Conservation (phyloP, 768 basidiomycete species). For the Lentinula aciculospora region DNA sequence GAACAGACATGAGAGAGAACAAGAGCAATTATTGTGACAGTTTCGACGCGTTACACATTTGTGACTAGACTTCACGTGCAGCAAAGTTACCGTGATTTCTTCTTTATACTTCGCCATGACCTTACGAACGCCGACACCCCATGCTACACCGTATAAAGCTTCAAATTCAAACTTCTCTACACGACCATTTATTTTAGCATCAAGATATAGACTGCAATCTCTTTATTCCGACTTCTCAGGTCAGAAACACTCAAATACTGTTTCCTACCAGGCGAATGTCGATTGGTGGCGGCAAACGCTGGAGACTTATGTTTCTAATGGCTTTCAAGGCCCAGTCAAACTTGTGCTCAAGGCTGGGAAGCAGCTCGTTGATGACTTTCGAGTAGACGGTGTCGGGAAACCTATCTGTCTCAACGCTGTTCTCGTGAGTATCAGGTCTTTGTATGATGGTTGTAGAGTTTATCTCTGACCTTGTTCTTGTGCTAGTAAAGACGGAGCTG, state of each 20-base stretch:
- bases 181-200: constrained; percentile 41
- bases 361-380: constrained; percentile 51
- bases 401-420: constrained; percentile 68
- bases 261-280: constrained; percentile 73
- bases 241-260: constrained; percentile 81
- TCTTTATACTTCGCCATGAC: background rate
- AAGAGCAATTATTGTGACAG: background rate
- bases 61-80: background rate
- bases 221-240: constrained; percentile 85
- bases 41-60: background rate
- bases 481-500: constrained; percentile 55
- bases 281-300: constrained; percentile 84
- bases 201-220: constrained; percentile 59
- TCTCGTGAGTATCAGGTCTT: constrained; percentile 49
- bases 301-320: constrained; percentile 51
- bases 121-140: background rate
- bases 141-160: background rate
- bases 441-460: background rate
- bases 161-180: constrained; percentile 20
- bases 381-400: constrained; percentile 67
- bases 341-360: constrained; percentile 56
- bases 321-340: constrained; percentile 48
- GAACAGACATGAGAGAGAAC: constrained; percentile 3
- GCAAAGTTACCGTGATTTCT: background rate
- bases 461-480: background rate